Conservation (phyloP, 257 asterid species). For the Gardenia jasminoides region DNA sequence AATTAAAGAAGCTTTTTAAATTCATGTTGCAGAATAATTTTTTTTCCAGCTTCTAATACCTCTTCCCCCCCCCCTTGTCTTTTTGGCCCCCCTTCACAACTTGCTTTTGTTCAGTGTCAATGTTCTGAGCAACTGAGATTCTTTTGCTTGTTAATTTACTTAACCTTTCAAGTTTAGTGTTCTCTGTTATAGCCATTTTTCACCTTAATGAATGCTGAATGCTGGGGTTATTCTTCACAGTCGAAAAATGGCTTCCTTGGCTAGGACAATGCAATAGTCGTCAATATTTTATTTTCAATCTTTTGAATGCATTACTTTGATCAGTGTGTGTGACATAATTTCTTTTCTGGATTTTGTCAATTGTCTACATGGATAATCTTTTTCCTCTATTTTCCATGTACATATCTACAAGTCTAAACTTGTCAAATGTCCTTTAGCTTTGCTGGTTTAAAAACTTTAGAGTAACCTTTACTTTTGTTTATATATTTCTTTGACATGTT, state of each 20-base stretch:
- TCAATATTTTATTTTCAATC: too few species aligned
- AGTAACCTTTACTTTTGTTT: neutral
- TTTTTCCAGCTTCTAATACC: neutral
- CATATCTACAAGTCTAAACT: neutral
- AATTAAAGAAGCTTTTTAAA: neutral
- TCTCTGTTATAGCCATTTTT: neutral
- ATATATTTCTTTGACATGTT: neutral
- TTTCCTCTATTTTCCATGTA: neutral
- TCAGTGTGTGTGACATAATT: neutral
- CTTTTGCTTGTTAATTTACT: neutral
- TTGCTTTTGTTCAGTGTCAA: neutral
- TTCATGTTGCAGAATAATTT: neutral
- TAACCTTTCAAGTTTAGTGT: neutral
- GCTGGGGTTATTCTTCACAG: neutral
- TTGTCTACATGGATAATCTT: too few species aligned
- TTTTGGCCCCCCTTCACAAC: neutral
- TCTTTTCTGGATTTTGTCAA: too few species aligned
- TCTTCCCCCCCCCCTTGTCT: too few species aligned
- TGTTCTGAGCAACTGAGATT: neutral
- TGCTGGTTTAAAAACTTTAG: neutral
- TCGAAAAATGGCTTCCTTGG: neutral
- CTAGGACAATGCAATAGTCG: neutral
- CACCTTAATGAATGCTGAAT: neutral
- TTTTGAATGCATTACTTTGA: neutral
- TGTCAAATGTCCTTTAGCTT: neutral